Percentiles rank a stretch among this genome's conserved stretches.
phyloP scores from a whole-genome alignment of 805 yeast genomes.

The Ogataea naganishii region DNA sequence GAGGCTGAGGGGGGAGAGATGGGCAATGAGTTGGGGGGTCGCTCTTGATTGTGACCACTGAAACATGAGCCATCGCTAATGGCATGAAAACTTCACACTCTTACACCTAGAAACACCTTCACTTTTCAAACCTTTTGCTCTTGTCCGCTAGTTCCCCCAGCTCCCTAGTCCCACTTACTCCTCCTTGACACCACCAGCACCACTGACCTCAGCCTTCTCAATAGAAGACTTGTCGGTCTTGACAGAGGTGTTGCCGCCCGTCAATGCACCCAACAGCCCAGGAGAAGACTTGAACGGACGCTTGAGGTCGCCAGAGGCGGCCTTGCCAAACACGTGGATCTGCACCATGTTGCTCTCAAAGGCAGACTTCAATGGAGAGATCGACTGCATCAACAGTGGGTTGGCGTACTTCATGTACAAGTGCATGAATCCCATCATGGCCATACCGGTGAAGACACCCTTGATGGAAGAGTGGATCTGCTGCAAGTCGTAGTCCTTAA shows the following conservation, averaged over 20 bases:
- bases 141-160: neutral
- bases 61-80: neutral
- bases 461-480: conserved; percentile 77
- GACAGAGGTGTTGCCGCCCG: conserved; percentile 29
- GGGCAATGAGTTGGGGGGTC: neutral
- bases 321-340: conserved; percentile 77
- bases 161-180: conserved; percentile 36
- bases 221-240: conserved; percentile 85
- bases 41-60: neutral
- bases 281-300: conserved; percentile 88
- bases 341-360: conserved; percentile 84
- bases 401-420: conserved; percentile 94
- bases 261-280: conserved; percentile 56
- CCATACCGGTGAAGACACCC: conserved; percentile 78
- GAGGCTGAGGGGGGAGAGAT: neutral
- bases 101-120: too few species aligned
- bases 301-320: conserved; percentile 84
- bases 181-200: conserved; percentile 82
- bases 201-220: conserved; percentile 76
- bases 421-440: conserved; percentile 99
- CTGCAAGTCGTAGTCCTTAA: conserved; percentile 87
- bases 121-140: too few species aligned
- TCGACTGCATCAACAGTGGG: conserved; percentile 91
- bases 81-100: neutral
- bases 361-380: conserved; percentile 84